Base-by-base conservation (phyloP, 768 basidiomycete genomes). In the Russula lepida region DNA sequence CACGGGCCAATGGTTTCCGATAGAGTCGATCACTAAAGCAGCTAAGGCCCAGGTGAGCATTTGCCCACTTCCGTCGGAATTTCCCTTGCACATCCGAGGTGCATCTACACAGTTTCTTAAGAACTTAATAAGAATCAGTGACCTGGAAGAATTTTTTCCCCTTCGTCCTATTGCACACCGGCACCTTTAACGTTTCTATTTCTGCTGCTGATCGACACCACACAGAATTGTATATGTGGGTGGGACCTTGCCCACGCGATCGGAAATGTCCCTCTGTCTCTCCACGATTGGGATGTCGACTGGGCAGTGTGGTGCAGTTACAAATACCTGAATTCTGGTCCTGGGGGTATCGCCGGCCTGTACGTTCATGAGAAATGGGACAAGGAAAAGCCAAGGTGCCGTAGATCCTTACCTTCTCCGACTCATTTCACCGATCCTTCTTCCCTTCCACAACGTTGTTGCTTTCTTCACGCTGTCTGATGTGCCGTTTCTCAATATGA, bases 281-380 rank as follows among this genome's bases (percentile, higher is more conserved):
- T 99, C 65, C 92, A 95, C 71, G 89, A 93, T 62, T 99, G 97
- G 95, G 77, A 82, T 66, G 88, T 92, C 67, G 97, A 99, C 73
- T 98, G 98, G 71, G 97, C 95, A 3, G 95, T 95, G 37, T 98
- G 95, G 92, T 99, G 97, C 73, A 89, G 93, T 33, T 99, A 98
- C 81, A 98, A 91, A 75, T 99, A 98, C 72, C 81, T 98, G 61
- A 98, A 98, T 75, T 88, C 94, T 19, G 92, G 95, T 6, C 94
- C 97, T 12, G 95, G 95, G 23, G 92, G 89, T n/a, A 95, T 98
- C 60, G 97, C 84, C n/a, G 95, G 95, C 6, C 78, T 95, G 59
- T 99, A 85, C 69, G 77, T 95, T 11, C 92, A 97, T 70, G 83
- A 88, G 59, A 87, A 83, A 71, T 92, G 89, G 89, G 79, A 87